Conservation (phyloP, 106 monocot species). For the Phalaenopsis equestris region DNA sequence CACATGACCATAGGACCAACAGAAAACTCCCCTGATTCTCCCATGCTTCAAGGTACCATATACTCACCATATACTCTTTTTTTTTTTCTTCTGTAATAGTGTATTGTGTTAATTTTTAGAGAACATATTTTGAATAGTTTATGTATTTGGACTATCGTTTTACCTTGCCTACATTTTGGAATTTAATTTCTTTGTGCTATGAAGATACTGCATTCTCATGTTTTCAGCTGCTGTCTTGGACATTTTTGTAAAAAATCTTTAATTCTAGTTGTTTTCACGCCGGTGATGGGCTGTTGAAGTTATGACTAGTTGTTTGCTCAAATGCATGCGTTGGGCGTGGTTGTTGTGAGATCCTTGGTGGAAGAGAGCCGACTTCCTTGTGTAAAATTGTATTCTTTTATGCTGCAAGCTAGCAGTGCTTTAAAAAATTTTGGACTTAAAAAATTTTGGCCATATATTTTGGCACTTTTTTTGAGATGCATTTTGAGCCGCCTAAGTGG, state of each 20-base stretch:
- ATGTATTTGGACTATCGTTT: not conserved
- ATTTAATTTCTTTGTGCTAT: not conserved
- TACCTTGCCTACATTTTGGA: not conserved
- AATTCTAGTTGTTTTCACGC: too few species aligned
- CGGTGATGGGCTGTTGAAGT: not conserved
- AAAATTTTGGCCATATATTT: too few species aligned
- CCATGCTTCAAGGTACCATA: conserved; percentile 59
- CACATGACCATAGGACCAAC: conserved; percentile 44
- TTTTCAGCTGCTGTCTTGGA: too few species aligned
- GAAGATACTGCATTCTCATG: too few species aligned
- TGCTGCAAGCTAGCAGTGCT: too few species aligned
- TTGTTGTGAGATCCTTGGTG: too few species aligned
- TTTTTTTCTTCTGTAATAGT: not conserved
- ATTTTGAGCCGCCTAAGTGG: too few species aligned
- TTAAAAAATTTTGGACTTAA: not conserved
- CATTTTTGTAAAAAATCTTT: too few species aligned
- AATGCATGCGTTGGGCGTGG: not conserved
- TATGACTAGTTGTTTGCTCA: not conserved
- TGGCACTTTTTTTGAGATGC: too few species aligned
- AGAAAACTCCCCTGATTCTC: conserved; percentile 20
- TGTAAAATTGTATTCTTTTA: too few species aligned
- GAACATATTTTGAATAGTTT: not conserved
- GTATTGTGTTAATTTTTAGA: not conserved
- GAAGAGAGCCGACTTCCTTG: too few species aligned
- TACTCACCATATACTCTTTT: too few species aligned